Evolutionary conservation across 1,284 basidiomycete species (phyloP).

Genomic region (Amylostereum areolatum): DNA sequence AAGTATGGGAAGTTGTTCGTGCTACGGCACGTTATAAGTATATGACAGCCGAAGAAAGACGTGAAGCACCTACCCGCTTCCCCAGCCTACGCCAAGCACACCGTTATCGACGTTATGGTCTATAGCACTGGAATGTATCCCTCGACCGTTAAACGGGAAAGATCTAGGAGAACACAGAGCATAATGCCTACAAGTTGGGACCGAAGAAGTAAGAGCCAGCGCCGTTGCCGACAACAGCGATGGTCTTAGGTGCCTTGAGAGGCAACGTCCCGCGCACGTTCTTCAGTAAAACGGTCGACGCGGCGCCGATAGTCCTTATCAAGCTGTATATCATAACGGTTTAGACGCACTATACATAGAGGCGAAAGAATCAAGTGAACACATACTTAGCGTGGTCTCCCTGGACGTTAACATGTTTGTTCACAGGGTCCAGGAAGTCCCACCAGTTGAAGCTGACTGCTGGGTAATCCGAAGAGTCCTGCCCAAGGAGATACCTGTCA

Average conservation of each 20-base stretch:
- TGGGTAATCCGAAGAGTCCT: conserved; percentile 52
- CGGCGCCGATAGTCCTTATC: conserved; percentile 63
- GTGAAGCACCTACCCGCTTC: conserved; percentile 33
- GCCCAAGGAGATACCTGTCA: conserved; percentile 49
- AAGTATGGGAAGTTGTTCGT: conserved; percentile 27
- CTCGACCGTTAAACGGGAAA: conserved; percentile 58
- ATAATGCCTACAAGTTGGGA: conserved; percentile 25
- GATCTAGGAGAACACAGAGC: conserved; percentile 34
- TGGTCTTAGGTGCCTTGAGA: conserved; percentile 41
- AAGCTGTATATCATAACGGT: conserved; percentile 27
- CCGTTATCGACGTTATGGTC: conserved; percentile 3
- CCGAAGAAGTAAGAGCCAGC: conserved; percentile 39
- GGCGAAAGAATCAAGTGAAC: not conserved
- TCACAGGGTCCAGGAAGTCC: conserved; percentile 29
- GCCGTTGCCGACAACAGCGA: conserved; percentile 53
- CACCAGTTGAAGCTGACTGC: conserved; percentile 33
- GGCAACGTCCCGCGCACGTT: conserved; percentile 56
- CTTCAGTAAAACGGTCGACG: conserved; percentile 72
- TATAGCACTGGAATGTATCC: conserved; percentile 33
- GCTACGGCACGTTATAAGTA: conserved; percentile 8
- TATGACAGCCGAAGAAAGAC: not conserved
- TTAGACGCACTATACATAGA: not conserved
- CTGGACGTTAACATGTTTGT: conserved; percentile 59
- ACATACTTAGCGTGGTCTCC: conserved; percentile 52
- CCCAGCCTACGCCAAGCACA: conserved; percentile 55